These are phyloP conservation scores for Monilinia fructigena DNA, from an alignment of 2,329 filamentous ascomycete genomes.

Conservation along the genomic window DNA sequence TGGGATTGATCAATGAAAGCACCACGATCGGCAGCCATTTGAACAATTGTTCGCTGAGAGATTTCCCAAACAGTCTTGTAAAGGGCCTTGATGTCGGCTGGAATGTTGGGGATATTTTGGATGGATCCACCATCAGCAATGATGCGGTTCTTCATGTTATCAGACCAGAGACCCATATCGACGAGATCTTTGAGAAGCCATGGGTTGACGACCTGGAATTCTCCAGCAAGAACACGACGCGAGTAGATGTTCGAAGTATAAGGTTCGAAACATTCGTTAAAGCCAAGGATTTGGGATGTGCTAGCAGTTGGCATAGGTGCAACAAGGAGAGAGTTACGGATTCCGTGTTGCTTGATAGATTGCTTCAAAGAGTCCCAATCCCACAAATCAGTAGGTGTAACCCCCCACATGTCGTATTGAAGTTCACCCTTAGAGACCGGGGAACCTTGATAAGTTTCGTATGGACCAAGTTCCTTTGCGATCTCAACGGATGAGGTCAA, in stretches of 20 bases:
- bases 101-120: constrained; percentile 96
- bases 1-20: constrained; percentile 99
- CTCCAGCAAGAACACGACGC: constrained; percentile 92
- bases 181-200: constrained; percentile 98
- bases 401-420: constrained; percentile 98
- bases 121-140: constrained; percentile 95
- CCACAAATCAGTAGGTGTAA: constrained; percentile 91
- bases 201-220: constrained; percentile 99
- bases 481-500: constrained; percentile 86
- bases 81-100: constrained; percentile 88
- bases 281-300: constrained; percentile 95
- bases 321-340: constrained; percentile 92
- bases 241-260: constrained; percentile 99
- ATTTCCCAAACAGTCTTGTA: constrained; percentile 99
- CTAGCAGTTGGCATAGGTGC: constrained; percentile 98
- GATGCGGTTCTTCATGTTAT: constrained; percentile 99
- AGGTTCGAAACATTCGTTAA: constrained; percentile 99
- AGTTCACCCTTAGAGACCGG: constrained; percentile 93
- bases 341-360: constrained; percentile 86
- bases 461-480: constrained; percentile 78
- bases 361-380: constrained; percentile 89
- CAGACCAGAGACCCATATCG: constrained; percentile 96
- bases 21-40: constrained; percentile 98
- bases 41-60: constrained; percentile 88
- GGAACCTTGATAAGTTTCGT: constrained; percentile 88